Base-by-base conservation (phyloP, 148 eudicot species). In the Silene latifolia region DNA sequence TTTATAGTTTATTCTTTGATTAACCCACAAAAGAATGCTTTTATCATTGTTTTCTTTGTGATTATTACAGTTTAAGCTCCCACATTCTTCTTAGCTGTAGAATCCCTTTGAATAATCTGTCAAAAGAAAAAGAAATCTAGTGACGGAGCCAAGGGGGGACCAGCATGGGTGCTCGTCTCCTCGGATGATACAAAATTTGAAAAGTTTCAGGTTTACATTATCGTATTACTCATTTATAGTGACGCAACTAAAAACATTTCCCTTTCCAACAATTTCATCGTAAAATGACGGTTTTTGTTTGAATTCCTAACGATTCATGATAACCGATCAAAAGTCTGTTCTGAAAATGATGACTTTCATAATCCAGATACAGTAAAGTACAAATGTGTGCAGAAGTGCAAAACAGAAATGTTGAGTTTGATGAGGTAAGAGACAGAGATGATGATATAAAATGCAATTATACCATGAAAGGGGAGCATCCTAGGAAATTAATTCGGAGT, bases 81-180 rank as follows among this genome's bases (percentile, higher is more conserved):
- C 75, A 63, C 72, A 75, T 62, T 68, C 75, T 62, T 74, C 71
- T 74, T 63, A 70, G 82, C 82, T 80, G 72, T 63, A 79, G 19
- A 20, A 69, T 46, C 72, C 15, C 29, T 46, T 48, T 23, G 4
- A 20, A 69, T 17, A 21, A 69, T 42, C 17, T 46, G 8, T 69
- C 72, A 13, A 46, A 67, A 67, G 11, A 8, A 15, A 65, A 32
- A 35, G 10, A 19, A 5, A 7, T 27, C 32, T 1, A 39, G 44
- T 39, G 44, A 7, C 44, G 44, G 44, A 39, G 5, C 44, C 44
- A 0, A 39, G 44, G 44, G n/a, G n/a, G n/a, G n/a, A n/a, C n/a
- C n/a, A n/a, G n/a, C n/a, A n/a, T n/a, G n/a, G n/a, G n/a, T n/a
- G n/a, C n/a, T n/a, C n/a, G n/a, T n/a, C n/a, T n/a, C n/a, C n/a